Conservation (phyloP, 1,284 basidiomycete species). For the Erythrobasidium hasegawianum region DNA sequence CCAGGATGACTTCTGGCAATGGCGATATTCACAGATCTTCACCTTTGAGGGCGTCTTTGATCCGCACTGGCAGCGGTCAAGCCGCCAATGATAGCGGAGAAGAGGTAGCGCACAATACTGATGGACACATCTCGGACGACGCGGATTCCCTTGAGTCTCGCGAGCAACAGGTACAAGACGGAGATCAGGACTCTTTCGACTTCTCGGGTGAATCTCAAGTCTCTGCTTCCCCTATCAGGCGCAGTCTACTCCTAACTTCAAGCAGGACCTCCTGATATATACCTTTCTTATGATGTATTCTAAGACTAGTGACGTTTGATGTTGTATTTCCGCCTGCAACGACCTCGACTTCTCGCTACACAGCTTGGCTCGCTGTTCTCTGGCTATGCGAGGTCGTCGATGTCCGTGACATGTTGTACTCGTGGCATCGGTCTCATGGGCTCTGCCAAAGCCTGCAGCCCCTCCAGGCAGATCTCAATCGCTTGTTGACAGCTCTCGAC, state of each 20-base stretch:
- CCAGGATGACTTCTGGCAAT: slow-evolving; percentile 12
- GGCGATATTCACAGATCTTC: slow-evolving; percentile 11
- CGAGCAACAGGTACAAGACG: too few relatives aligned
- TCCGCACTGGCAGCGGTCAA: background rate
- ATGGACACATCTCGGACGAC: slow-evolving; percentile 16
- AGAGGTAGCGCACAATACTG: slow-evolving; percentile 8
- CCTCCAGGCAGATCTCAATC: slow-evolving; percentile 25
- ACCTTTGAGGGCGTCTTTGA: slow-evolving; percentile 12
- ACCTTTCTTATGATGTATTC: too few relatives aligned
- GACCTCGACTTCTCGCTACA: too few relatives aligned
- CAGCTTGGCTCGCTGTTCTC: too few relatives aligned
- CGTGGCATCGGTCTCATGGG: slow-evolving; percentile 13
- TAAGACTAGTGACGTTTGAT: too few relatives aligned
- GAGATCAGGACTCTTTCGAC: too few relatives aligned
- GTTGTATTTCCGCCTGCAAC: too few relatives aligned
- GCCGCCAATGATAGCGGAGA: background rate
- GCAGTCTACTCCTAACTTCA: too few relatives aligned
- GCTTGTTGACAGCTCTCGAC: slow-evolving; percentile 32
- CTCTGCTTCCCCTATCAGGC: too few relatives aligned
- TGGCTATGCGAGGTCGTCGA: background rate
- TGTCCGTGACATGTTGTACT: slow-evolving; percentile 23
- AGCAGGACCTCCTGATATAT: too few relatives aligned
- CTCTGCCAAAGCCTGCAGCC: slow-evolving; percentile 4
- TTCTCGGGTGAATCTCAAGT: too few relatives aligned
- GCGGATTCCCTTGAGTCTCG: too few relatives aligned